These are phyloP conservation scores for Gossypium stocksii DNA, from an alignment of 345 rosid species.

Conservation along the genomic window DNA sequence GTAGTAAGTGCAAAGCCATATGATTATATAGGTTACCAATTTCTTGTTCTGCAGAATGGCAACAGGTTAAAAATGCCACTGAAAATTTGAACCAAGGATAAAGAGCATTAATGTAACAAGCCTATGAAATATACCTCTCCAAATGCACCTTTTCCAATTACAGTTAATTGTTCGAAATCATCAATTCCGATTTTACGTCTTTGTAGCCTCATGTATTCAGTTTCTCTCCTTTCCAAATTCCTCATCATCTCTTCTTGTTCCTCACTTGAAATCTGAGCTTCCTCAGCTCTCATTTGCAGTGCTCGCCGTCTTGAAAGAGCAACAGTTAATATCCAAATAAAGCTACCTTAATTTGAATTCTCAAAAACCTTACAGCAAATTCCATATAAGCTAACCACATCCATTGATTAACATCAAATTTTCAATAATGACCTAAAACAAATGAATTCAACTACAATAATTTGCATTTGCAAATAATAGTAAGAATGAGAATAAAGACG, in stretches of 20 bases:
- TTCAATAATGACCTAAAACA: background rate
- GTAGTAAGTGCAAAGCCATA: background rate
- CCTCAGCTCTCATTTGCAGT: slow-evolving; percentile 78
- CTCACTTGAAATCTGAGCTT: slow-evolving; percentile 77
- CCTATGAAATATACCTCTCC: slow-evolving; percentile 60
- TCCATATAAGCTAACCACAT: background rate
- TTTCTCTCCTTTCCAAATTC: slow-evolving; percentile 79
- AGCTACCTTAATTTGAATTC: background rate
- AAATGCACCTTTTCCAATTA: slow-evolving; percentile 95
- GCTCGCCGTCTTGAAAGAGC: slow-evolving; percentile 56
- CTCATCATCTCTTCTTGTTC: slow-evolving; percentile 89
- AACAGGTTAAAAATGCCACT: background rate
- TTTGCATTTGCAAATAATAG: background rate
- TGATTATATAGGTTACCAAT: background rate
- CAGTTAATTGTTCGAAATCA: slow-evolving; percentile 82
- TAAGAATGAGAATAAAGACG: background rate
- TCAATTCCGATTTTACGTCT: slow-evolving; percentile 93
- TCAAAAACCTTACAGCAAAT: background rate
- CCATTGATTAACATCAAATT: background rate
- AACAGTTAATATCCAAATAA: slow-evolving; percentile 1
- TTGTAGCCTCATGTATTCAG: slow-evolving; percentile 92
- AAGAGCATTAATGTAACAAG: background rate
- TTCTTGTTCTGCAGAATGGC: background rate
- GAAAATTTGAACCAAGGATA: background rate
- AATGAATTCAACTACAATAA: background rate